Base-by-base conservation (phyloP, 208 protist genomes). In the Leptomonas pyrrhocoris region DNA sequence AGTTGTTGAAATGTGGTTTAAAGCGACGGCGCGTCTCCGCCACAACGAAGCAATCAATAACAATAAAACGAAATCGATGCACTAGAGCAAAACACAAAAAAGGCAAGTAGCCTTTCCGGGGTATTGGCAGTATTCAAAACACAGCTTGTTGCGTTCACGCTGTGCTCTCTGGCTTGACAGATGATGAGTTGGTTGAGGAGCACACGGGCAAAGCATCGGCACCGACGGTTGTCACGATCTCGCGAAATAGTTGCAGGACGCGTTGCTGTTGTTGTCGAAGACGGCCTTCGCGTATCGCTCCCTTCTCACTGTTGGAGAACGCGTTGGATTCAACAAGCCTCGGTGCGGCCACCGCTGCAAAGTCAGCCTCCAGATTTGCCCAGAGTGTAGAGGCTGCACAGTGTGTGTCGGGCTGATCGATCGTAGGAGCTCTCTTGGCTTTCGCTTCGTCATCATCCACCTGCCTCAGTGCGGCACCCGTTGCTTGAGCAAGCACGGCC, bases 261-360 rank as follows among this genome's bases (percentile, higher is more conserved):
- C 58, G 68, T 13, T 53, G 63, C n/a, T 53, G 43, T 15, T 77
- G 71, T 13, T 66, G 71, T 16, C 23, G 31, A 49, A 66, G 34
- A 13, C 62, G 71, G 16, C 46, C 31, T 25, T 68, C 68, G 5
- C 18, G 13, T 2, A 36, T 30, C n/a, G 36, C 54, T 2, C 27
- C 51, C 42, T 48, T 46, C 1, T 57, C 30, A 31, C 27, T 23
- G 1, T 34, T 49, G 18, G 5, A 30, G 0, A n/a, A 9, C 36
- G 45, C 23, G 21, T 45, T 21, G 3, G 28, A 12, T 38, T 38
- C 28, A 38, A 7, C 51, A 38, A 31, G 30, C 11, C 7, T 19
- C 43, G 55, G n/a, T 2, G 55, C 30, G 3, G 28, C 36, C 18
- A 63, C 42, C 2, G 42, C 27, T 11, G 0, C n/a, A 13, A 57